Evolutionary conservation across 2,329 filamentous ascomycete species (phyloP), one percentile per base, ranked within the genome.

Genomic region (Aureobasidium melanogenum): DNA sequence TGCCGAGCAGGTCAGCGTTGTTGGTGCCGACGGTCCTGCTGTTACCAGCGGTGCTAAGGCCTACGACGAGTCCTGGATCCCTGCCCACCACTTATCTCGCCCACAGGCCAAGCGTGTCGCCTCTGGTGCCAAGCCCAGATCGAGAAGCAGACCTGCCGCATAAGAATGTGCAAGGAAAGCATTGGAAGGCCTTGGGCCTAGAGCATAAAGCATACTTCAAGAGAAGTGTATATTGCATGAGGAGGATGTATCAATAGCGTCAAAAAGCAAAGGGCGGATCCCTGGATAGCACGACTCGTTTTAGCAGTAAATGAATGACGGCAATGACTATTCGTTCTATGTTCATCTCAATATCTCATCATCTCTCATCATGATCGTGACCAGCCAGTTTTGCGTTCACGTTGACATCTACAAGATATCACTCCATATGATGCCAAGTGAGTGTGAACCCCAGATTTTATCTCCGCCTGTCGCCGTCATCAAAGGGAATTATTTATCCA

Each of bases 1-100:
- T 52, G 74, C 76, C 48, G 79, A 82, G 57, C 82, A 83, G 73
- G 74, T 79, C 68, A 77, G 82, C 41, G 84, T 88, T 52, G 84
- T 88, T 41, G 88, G 88, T 65, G 83, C 85, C 65, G 88, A 91
- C 75, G 84, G 85, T 61, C 82, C 87, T 54, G 85, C 85, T 64
- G 84, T 86, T 62, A 83, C 87, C 61, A 85, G 84, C 65, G 84
- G 86, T 63, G 81, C 86, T 64, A 89, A 89, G 78, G 82, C 82
- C 64, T 96, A 92, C 76, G 92, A 96, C 70, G 88, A 93, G 80
- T 90, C 87, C 80, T 97, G 93, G 92, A 96, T 97, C 69, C 91
- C 92, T 32, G 85, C 86, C 64, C 85, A 88, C 74, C 92, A 97
- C 77, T 85, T 97, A 75, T 89, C 93, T 80, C 87, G 89, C 68